Conservation (phyloP, 306 rosid genomes). For the Canavalia gladiata region DNA sequence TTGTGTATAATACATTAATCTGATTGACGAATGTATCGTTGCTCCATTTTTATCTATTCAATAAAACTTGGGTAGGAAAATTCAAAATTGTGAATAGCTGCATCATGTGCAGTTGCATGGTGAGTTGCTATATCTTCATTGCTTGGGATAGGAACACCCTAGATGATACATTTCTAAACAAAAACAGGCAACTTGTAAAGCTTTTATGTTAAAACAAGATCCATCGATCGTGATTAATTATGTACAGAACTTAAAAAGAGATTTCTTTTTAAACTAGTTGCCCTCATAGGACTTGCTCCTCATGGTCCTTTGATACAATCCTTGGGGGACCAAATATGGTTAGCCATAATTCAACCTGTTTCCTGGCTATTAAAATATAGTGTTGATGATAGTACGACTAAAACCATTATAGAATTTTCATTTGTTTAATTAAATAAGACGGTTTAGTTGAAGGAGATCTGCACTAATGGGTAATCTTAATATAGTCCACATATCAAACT, state of each 20-base stretch:
- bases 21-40: background rate
- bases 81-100: background rate
- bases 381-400: background rate
- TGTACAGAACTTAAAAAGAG: background rate
- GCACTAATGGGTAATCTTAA: background rate
- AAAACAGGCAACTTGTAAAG: background rate
- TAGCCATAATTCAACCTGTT: background rate
- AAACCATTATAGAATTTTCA: background rate
- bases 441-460: background rate
- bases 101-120: no score
- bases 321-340: background rate
- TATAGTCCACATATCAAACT: constrained; percentile 6
- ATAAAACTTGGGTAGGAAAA: background rate
- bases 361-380: background rate
- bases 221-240: background rate
- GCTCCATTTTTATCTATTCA: background rate
- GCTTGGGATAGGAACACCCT: background rate
- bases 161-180: background rate
- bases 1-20: background rate
- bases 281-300: background rate
- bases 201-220: background rate
- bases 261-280: no score
- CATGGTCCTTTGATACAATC: background rate
- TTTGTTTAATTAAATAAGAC: background rate
- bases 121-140: background rate